phyloP scores from a whole-genome alignment of 2,329 filamentous ascomycete genomes.

The Parascedosporium putredinis region DNA sequence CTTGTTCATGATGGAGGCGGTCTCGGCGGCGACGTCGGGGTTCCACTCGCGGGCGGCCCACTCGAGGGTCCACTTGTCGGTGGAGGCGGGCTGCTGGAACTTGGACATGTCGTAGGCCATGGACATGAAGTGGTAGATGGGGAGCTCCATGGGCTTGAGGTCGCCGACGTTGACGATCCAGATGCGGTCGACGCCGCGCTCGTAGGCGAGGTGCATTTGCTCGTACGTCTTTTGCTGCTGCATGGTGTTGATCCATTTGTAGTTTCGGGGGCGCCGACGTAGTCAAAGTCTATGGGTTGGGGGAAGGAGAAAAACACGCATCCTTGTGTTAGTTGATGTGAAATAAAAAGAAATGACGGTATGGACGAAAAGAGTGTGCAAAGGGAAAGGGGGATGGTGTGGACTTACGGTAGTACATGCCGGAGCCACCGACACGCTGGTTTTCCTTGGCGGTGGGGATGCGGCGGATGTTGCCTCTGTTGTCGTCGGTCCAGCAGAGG shows the following conservation, averaged over 20 bases:
- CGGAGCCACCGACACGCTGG: slow-evolving; percentile 47
- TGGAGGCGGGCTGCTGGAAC: slow-evolving; percentile 41
- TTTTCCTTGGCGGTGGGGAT: slow-evolving; percentile 50
- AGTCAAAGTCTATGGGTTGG: slow-evolving; percentile 31
- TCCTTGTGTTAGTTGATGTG: background rate
- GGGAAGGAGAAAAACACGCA: background rate
- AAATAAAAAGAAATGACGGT: background rate
- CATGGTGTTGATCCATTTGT: slow-evolving; percentile 55
- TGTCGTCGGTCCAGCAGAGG: slow-evolving; percentile 54
- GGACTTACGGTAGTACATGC: slow-evolving; percentile 47
- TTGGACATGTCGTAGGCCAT: slow-evolving; percentile 52
- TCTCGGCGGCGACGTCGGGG: slow-evolving; percentile 30
- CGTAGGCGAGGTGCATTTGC: slow-evolving; percentile 47
- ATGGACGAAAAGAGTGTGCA: background rate
- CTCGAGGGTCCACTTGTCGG: slow-evolving; percentile 41
- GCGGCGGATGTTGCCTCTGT: slow-evolving; percentile 49
- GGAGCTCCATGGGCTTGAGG: slow-evolving; percentile 53
- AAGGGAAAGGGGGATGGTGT: no score
- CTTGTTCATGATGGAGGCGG: slow-evolving; percentile 43
- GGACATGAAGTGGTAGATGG: slow-evolving; percentile 57
- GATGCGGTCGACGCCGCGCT: slow-evolving; percentile 47
- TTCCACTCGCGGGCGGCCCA: slow-evolving; percentile 51
- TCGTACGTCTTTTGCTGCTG: slow-evolving; percentile 51
- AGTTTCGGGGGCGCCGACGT: slow-evolving; percentile 36
- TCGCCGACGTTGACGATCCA: slow-evolving; percentile 61